Conservation (phyloP, 1,139 yeast species). For the Pichia sp. region DNA sequence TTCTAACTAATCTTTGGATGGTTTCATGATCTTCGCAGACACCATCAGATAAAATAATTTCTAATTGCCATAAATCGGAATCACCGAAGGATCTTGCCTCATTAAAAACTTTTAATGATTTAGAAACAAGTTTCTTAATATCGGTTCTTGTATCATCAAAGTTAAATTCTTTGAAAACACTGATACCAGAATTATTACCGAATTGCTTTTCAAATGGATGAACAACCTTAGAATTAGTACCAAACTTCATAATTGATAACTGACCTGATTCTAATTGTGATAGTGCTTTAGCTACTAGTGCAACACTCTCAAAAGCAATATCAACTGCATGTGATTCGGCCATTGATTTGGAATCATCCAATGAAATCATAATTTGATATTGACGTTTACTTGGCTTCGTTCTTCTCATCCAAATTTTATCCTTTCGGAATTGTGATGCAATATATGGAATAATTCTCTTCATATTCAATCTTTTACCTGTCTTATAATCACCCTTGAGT, state of each 20-base stretch:
- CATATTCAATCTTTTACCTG: conserved; percentile 96
- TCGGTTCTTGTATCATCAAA: conserved; percentile 88
- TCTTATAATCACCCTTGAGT: conserved; percentile 89
- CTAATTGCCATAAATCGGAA: conserved; percentile 84
- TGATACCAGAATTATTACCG: conserved; percentile 75
- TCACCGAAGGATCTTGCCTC: conserved; percentile 50
- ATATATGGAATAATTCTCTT: conserved; percentile 95
- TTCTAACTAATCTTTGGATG: conserved; percentile 74
- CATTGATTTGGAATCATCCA: conserved; percentile 97
- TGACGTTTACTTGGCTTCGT: conserved; percentile 96
- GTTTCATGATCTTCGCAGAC: conserved; percentile 92
- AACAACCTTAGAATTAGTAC: conserved; percentile 74
- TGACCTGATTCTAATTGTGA: conserved; percentile 95
- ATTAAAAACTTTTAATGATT: conserved; percentile 69
- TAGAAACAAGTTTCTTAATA: conserved; percentile 62
- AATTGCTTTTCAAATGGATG: conserved; percentile 89
- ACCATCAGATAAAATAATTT: conserved; percentile 91
- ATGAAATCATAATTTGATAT: conserved; percentile 95
- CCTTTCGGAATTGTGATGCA: conserved; percentile 96
- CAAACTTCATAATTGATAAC: conserved; percentile 83
- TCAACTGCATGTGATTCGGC: conserved; percentile 85
- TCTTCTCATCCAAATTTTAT: conserved; percentile 96
- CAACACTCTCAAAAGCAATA: conserved; percentile 90
- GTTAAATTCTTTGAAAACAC: conserved; percentile 80
- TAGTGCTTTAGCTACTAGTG: conserved; percentile 88